Conservation (phyloP, 2,329 filamentous ascomycete genomes). For the Diaporthe destruens region DNA sequence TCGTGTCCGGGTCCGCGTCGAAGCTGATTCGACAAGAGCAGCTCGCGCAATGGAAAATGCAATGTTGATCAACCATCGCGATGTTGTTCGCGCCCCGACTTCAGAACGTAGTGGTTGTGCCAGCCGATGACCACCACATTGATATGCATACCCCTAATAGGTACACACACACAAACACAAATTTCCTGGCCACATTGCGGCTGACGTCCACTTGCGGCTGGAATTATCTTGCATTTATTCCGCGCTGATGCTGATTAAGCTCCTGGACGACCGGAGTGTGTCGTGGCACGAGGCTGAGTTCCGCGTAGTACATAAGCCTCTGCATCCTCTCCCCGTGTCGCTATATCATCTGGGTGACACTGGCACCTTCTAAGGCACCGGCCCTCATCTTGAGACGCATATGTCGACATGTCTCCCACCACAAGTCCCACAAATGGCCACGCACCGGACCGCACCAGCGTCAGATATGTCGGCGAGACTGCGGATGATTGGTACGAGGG, state of each 20-base stretch:
- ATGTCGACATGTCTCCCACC: background rate
- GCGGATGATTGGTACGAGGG: constrained; percentile 7
- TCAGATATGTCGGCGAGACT: background rate
- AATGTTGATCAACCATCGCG: background rate
- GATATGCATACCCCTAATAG: no score
- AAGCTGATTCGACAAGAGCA: background rate
- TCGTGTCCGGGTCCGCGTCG: background rate
- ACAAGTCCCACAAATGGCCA: background rate
- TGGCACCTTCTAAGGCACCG: no score
- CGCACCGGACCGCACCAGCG: background rate
- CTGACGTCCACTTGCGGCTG: background rate
- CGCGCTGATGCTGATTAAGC: background rate
- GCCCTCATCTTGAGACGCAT: background rate
- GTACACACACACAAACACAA: background rate
- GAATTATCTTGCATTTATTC: background rate
- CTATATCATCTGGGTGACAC: no score
- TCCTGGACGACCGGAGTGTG: background rate
- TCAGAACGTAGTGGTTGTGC: no score
- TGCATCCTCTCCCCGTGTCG: no score
- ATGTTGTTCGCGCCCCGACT: background rate
- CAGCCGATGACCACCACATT: background rate
- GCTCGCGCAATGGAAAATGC: background rate
- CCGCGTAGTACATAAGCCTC: background rate
- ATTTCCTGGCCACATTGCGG: background rate
- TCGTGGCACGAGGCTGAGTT: constrained; percentile 11